Evolutionary conservation across 2,329 filamentous ascomycete genomes (phyloP).

Genomic region (Colletotrichum tanaceti): DNA sequence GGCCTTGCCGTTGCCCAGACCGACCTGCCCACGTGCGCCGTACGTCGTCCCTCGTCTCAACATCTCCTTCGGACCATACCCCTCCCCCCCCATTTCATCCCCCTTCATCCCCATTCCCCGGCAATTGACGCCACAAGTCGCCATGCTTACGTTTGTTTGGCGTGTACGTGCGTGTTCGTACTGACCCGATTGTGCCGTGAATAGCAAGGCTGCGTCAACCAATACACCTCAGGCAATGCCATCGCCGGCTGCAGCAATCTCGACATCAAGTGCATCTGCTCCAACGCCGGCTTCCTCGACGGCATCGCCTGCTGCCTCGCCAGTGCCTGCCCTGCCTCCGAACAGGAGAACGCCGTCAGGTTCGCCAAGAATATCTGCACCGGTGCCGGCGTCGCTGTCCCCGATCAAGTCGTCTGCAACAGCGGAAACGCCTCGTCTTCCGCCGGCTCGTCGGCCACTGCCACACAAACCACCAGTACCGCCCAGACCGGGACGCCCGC

Average conservation of each 20-base stretch:
- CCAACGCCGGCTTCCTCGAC: constrained; percentile 54
- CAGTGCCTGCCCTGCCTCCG: constrained; percentile 48
- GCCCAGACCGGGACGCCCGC: constrained; percentile 17
- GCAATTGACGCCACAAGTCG: constrained; percentile 9
- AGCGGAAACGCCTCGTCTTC: constrained; percentile 28
- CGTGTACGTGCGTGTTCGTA: not conserved
- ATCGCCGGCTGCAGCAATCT: constrained; percentile 54
- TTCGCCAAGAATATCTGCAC: constrained; percentile 55
- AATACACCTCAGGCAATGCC: constrained; percentile 48
- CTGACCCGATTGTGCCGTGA: constrained; percentile 42
- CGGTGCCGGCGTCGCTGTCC: constrained; percentile 50
- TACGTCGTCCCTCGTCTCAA: constrained; percentile 45
- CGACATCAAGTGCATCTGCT: constrained; percentile 57
- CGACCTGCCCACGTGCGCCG: constrained; percentile 53
- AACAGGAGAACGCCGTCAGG: constrained; percentile 50
- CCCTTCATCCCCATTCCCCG: constrained; percentile 3
- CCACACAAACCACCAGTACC: not conserved
- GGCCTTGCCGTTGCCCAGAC: constrained; percentile 51
- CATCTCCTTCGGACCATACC: not conserved
- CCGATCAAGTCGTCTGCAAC: constrained; percentile 53
- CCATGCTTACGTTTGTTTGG: not conserved
- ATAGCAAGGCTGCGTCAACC: constrained; percentile 47
- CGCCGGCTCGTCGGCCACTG: constrained; percentile 10
- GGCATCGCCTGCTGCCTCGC: constrained; percentile 57
- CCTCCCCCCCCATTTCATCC: not conserved